Percentiles rank a stretch among this genome's conserved stretches.
phyloP scores from a whole-genome alignment of 2,329 filamentous ascomycete species.

The Fusarium illudens region DNA sequence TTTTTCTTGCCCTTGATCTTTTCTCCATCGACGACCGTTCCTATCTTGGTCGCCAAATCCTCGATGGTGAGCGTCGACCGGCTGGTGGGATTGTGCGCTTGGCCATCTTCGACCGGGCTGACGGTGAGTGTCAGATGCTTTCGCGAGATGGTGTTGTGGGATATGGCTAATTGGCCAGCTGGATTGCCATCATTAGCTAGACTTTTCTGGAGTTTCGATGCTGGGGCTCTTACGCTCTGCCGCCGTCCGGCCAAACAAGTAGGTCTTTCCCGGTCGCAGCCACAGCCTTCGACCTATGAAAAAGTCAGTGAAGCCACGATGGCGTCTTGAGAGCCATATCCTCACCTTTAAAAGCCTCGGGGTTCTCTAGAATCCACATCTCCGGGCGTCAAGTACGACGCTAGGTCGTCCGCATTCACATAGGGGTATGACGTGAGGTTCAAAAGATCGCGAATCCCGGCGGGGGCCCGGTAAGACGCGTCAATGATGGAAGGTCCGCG shows the following conservation, averaged over 20 bases:
- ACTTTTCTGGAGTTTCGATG: no score
- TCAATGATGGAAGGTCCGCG: conserved; percentile 1
- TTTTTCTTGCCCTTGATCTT: conserved; percentile 71
- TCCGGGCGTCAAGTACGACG: conserved; percentile 25
- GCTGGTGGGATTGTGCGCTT: conserved; percentile 70
- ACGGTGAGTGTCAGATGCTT: conserved; percentile 86
- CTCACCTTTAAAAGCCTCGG: conserved; percentile 60
- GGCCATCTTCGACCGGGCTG: conserved; percentile 67
- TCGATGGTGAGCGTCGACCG: conserved; percentile 77
- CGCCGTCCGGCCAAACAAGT: conserved; percentile 83
- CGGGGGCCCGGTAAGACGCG: conserved; percentile 34
- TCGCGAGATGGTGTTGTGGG: conserved; percentile 84
- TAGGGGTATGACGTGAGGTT: conserved; percentile 40
- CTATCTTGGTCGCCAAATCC: conserved; percentile 85
- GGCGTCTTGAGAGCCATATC: no score
- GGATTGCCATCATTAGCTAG: conserved; percentile 6
- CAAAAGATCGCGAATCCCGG: conserved; percentile 32
- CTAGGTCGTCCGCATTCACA: conserved; percentile 31
- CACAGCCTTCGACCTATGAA: conserved; percentile 67
- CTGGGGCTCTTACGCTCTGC: conserved; percentile 64
- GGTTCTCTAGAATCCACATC: conserved; percentile 74
- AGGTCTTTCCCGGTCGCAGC: conserved; percentile 85
- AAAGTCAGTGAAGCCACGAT: conserved; percentile 7
- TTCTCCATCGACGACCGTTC: conserved; percentile 79
- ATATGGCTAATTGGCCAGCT: conserved; percentile 75